These are phyloP conservation scores for Colletotrichum falcatum DNA, from an alignment of 2,329 filamentous ascomycete genomes.

Conservation along the genomic window DNA sequence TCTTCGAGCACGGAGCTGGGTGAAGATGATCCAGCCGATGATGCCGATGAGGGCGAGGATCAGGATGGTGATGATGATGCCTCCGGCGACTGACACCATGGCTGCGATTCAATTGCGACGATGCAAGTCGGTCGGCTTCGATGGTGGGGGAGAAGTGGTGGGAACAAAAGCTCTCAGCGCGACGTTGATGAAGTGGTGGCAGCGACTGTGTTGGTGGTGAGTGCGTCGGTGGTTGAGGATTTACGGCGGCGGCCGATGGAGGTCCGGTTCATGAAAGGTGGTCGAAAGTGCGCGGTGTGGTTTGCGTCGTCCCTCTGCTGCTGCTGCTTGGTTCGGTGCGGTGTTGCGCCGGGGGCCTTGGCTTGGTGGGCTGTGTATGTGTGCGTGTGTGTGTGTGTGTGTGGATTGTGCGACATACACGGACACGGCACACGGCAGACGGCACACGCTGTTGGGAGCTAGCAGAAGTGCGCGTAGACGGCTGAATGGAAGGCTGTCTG, in stretches of 20 bases:
- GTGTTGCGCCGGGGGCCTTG: slow-evolving; percentile 10
- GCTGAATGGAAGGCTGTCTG: slow-evolving; percentile 4
- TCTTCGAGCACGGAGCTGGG: slow-evolving; percentile 77
- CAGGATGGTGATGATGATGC: slow-evolving; percentile 79
- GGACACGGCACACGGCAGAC: slow-evolving; percentile 8
- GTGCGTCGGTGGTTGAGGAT: slow-evolving; percentile 5
- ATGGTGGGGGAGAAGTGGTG: slow-evolving; percentile 14
- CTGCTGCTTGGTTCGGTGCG: slow-evolving; percentile 1
- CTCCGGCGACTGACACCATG: slow-evolving; percentile 71
- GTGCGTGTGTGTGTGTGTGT: background rate
- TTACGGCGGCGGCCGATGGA: slow-evolving; percentile 29
- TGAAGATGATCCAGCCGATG: slow-evolving; percentile 76
- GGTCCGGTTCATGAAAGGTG: slow-evolving; percentile 31
- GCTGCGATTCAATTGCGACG: slow-evolving; percentile 43
- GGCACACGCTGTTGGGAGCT: background rate
- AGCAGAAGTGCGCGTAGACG: background rate
- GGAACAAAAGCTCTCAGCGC: background rate
- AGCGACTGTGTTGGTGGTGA: background rate
- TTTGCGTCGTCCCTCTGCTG: slow-evolving; percentile 9
- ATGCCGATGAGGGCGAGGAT: slow-evolving; percentile 69
- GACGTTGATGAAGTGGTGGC: background rate
- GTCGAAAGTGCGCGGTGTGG: background rate
- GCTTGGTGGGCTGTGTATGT: slow-evolving; percentile 16
- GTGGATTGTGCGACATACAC: slow-evolving; percentile 16
- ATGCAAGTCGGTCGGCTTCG: slow-evolving; percentile 19